Conservation (phyloP, 2,329 filamentous ascomycete genomes). For the Cercospora sp. region DNA sequence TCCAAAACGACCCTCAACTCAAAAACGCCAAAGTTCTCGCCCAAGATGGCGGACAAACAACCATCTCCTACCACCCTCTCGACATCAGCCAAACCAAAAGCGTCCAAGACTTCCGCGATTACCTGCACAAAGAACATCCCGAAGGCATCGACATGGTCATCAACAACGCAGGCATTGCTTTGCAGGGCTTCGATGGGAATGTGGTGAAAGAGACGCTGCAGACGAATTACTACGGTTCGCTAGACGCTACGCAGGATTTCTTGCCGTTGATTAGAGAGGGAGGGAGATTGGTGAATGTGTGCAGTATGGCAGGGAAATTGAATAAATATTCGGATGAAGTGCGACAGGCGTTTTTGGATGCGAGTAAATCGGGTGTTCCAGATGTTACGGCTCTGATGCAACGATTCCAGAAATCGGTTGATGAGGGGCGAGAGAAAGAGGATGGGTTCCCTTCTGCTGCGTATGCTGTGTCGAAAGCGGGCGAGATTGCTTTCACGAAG, state of each 20-base stretch:
- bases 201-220: conserved; percentile 52
- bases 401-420: conserved; percentile 50
- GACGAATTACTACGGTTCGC: conserved; percentile 56
- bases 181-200: conserved; percentile 44
- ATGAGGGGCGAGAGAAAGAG: conserved; percentile 48
- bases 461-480: conserved; percentile 48
- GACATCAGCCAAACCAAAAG: conserved; percentile 52
- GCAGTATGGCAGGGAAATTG: conserved; percentile 48
- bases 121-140: conserved; percentile 48
- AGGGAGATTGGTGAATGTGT: conserved; percentile 54
- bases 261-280: conserved; percentile 49
- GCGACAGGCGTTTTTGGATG: conserved; percentile 45
- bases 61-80: conserved; percentile 50
- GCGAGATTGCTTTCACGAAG: conserved; percentile 40
- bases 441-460: conserved; percentile 53
- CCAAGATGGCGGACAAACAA: conserved; percentile 46
- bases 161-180: conserved; percentile 52
- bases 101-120: conserved; percentile 45
- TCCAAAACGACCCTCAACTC: conserved; percentile 48
- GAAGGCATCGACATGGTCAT: conserved; percentile 55
- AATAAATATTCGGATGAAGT: conserved; percentile 50
- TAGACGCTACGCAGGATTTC: conserved; percentile 48
- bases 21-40: conserved; percentile 50
- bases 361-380: conserved; percentile 28
- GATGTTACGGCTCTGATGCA: conserved; percentile 53